A percentile compares a stretch with the other conserved stretches of the same genome.
Conservation (phyloP, 2,329 filamentous ascomycete species). For the Verticillium tricorpus region DNA sequence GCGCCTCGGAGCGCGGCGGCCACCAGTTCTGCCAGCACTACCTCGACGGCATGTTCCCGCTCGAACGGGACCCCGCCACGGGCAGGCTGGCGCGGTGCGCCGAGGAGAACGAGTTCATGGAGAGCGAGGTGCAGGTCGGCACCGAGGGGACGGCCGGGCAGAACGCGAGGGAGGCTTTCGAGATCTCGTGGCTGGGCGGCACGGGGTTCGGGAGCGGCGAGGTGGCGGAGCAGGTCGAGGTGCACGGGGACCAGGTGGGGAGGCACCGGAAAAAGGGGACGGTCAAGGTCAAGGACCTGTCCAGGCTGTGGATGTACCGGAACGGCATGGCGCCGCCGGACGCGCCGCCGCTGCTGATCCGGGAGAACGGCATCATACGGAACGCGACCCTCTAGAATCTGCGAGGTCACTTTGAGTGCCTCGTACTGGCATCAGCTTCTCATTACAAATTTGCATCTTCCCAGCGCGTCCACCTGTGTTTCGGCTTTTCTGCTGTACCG, state of each 20-base stretch:
- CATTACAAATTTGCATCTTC: no score
- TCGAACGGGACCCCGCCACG: slow-evolving; percentile 35
- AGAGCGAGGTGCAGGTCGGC: slow-evolving; percentile 46
- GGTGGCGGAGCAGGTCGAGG: slow-evolving; percentile 29
- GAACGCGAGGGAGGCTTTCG: slow-evolving; percentile 41
- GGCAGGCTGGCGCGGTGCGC: slow-evolving; percentile 37
- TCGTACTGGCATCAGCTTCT: no score
- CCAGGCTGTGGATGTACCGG: slow-evolving; percentile 58
- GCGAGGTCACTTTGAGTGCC: background rate
- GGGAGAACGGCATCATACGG: slow-evolving; percentile 31
- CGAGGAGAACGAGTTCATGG: slow-evolving; percentile 56
- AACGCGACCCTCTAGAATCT: slow-evolving; percentile 17
- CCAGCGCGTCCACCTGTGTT: no score
- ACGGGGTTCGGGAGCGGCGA: slow-evolving; percentile 30
- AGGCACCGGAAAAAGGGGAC: slow-evolving; percentile 21
- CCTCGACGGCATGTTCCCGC: slow-evolving; percentile 56
- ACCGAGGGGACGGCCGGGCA: slow-evolving; percentile 37
- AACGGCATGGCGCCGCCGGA: slow-evolving; percentile 52
- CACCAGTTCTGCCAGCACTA: slow-evolving; percentile 60
- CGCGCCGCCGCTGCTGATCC: slow-evolving; percentile 27
- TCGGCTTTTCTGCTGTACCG: background rate
- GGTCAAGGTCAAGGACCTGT: slow-evolving; percentile 55
- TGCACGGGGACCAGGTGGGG: slow-evolving; percentile 23
- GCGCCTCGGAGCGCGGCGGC: slow-evolving; percentile 33
- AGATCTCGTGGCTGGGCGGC: slow-evolving; percentile 40